Evolutionary conservation across 2,329 filamentous ascomycete genomes (phyloP).

Genomic region (Clarireedia paspali): DNA sequence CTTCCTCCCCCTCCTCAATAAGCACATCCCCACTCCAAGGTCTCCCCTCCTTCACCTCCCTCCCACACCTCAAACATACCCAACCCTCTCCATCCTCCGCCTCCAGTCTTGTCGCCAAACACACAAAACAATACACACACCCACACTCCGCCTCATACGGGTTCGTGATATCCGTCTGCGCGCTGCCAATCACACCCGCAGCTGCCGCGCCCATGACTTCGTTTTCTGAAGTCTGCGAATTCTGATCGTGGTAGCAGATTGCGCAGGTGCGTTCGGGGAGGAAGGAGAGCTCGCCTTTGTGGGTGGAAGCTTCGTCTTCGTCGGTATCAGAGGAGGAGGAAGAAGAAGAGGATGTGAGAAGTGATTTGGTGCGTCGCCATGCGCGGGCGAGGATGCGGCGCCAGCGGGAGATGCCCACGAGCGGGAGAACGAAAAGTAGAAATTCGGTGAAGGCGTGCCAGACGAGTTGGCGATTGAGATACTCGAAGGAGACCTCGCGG

Average conservation of each 20-base stretch:
- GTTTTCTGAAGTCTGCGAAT: slow-evolving; percentile 62
- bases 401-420: slow-evolving; percentile 94
- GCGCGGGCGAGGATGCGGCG: slow-evolving; percentile 77
- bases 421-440: slow-evolving; percentile 88
- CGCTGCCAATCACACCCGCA: slow-evolving; percentile 74
- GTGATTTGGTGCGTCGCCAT: slow-evolving; percentile 71
- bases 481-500: slow-evolving; percentile 93
- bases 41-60: slow-evolving; percentile 73
- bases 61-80: slow-evolving; percentile 83
- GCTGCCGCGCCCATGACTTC: slow-evolving; percentile 64
- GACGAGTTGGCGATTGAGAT: slow-evolving; percentile 92
- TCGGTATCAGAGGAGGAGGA: not conserved
- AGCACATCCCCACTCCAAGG: slow-evolving; percentile 91
- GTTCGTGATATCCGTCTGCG: slow-evolving; percentile 90
- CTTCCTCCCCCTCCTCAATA: slow-evolving; percentile 37
- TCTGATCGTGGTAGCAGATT: slow-evolving; percentile 94
- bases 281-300: slow-evolving; percentile 69
- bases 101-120: slow-evolving; percentile 82
- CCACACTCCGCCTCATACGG: slow-evolving; percentile 89
- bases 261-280: slow-evolving; percentile 90
- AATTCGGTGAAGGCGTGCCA: slow-evolving; percentile 99
- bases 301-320: slow-evolving; percentile 45
- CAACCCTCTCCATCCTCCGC: slow-evolving; percentile 91
- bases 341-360: slow-evolving; percentile 6
- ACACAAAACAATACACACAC: slow-evolving; percentile 94